These are phyloP conservation scores for Polygonum maritimum DNA, from an alignment of 148 eudicot species.

Conservation along the genomic window DNA sequence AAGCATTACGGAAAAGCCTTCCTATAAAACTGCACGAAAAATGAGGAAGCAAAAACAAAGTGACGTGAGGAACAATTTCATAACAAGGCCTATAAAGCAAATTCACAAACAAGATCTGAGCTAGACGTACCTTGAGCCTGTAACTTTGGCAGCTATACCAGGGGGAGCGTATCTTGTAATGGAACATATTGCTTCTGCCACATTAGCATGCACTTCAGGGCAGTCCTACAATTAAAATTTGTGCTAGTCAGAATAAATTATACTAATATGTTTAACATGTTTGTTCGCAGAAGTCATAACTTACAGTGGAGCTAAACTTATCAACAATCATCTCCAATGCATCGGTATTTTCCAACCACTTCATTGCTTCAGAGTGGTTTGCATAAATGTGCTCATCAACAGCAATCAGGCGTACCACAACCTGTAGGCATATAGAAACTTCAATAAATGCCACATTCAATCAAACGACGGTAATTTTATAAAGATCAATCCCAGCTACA, in stretches of 20 bases:
- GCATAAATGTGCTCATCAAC: constrained; percentile 86
- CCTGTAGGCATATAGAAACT: constrained; percentile 32
- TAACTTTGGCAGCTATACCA: constrained; percentile 68
- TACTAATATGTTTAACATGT: background rate
- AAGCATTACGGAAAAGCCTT: constrained; percentile 74
- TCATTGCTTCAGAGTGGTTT: constrained; percentile 61
- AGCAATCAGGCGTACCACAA: constrained; percentile 84
- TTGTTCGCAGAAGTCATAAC: constrained; percentile 13
- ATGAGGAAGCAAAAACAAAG: constrained; percentile 7
- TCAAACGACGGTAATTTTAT: background rate
- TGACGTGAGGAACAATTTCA: constrained; percentile 2
- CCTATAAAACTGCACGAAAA: constrained; percentile 57
- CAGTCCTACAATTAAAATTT: constrained; percentile 50
- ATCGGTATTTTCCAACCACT: constrained; percentile 81
- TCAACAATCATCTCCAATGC: constrained; percentile 92
- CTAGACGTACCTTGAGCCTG: constrained; percentile 68
- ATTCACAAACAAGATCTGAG: constrained; percentile 7
- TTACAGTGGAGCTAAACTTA: constrained; percentile 90
- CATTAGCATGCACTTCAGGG: constrained; percentile 97
- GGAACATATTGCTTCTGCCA: constrained; percentile 87
- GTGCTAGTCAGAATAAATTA: background rate
- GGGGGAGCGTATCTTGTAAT: constrained; percentile 84
- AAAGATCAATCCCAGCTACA: background rate
- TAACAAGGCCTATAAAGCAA: background rate
- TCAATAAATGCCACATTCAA: background rate